Evolutionary conservation across 1,139 yeast species (phyloP).

Genomic region (Yamadazyma blattariae): DNA sequence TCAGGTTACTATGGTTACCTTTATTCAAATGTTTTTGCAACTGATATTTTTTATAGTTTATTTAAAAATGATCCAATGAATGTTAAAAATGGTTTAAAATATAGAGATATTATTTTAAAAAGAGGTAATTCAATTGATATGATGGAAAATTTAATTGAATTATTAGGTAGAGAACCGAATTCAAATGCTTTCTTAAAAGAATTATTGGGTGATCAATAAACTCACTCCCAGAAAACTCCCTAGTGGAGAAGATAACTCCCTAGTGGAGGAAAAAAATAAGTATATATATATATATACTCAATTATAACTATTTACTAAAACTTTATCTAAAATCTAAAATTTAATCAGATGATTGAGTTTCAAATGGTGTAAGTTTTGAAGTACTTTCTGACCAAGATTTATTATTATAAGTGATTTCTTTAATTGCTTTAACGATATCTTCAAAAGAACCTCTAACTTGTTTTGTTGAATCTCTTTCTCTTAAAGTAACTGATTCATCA

Average conservation of each 20-base stretch:
- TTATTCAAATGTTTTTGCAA: slow-evolving; percentile 83
- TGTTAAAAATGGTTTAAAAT: slow-evolving; percentile 55
- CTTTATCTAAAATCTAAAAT: background rate
- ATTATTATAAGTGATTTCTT: slow-evolving; percentile 71
- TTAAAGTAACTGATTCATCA: slow-evolving; percentile 87
- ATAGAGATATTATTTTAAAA: slow-evolving; percentile 66
- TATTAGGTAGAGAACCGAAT: slow-evolving; percentile 75
- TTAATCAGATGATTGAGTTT: slow-evolving; percentile 38
- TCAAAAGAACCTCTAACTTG: slow-evolving; percentile 93
- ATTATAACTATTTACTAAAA: too few species aligned
- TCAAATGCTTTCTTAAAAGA: slow-evolving; percentile 69
- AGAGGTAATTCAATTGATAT: slow-evolving; percentile 76
- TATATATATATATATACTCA: background rate
- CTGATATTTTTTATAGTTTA: slow-evolving; percentile 75
- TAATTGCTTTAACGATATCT: slow-evolving; percentile 76
- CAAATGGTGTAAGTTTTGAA: slow-evolving; percentile 60
- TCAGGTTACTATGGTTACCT: slow-evolving; percentile 86
- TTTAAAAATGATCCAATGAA: slow-evolving; percentile 70
- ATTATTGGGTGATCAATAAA: slow-evolving; percentile 23
- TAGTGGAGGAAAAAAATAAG: background rate
- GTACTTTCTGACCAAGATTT: slow-evolving; percentile 86
- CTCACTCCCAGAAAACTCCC: too few species aligned
- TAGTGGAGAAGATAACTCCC: background rate
- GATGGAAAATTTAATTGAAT: slow-evolving; percentile 57
- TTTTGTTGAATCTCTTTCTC: slow-evolving; percentile 96